Evolutionary conservation across 305 asterid species (phyloP), one percentile per base, ranked within the genome.

Genomic region (Andrographis paniculata): DNA sequence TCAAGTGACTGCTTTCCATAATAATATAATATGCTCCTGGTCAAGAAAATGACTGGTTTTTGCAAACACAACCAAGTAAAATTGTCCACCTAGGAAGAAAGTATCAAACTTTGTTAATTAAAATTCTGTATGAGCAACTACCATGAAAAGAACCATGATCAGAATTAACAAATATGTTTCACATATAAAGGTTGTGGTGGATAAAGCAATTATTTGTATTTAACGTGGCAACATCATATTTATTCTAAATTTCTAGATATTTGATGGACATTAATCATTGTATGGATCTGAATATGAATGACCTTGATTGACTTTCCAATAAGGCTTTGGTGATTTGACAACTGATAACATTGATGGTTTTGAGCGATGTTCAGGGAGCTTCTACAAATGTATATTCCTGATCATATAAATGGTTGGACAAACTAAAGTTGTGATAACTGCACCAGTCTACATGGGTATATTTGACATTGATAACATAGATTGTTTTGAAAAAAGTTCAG

Each of bases 391-490:
- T 3, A 24, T 3, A 24, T 24, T 24, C 8, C 30, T 24, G 30
- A 24, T 24, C 30, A 24, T 8, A 3, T 24, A 24, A 24, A 8
- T 3, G 30, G 30, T 24, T 8, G 30, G 30, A 24, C 8, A 24
- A 24, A 3, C 4, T 3, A 24, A 24, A 3, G 30, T 24, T 3
- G 8, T 24, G 8, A n/a, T n/a, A n/a, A n/a, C n/a, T n/a, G n/a
- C n/a, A n/a, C n/a, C n/a, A n/a, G n/a, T n/a, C n/a, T n/a, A n/a
- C n/a, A n/a, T n/a, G n/a, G n/a, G n/a, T n/a, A n/a, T n/a, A n/a
- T n/a, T n/a, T n/a, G n/a, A n/a, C n/a, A n/a, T n/a, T n/a, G 45
- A 37, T 22, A 33, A 39, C 22, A 37, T 20, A 33, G 48, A 52
- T 37, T 9, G 15, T 14, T 45, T 12, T 14, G 20, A 50, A 31